phyloP scores from a whole-genome alignment of 1,284 basidiomycete species.

The Microbotryum silenes-acaulis region DNA sequence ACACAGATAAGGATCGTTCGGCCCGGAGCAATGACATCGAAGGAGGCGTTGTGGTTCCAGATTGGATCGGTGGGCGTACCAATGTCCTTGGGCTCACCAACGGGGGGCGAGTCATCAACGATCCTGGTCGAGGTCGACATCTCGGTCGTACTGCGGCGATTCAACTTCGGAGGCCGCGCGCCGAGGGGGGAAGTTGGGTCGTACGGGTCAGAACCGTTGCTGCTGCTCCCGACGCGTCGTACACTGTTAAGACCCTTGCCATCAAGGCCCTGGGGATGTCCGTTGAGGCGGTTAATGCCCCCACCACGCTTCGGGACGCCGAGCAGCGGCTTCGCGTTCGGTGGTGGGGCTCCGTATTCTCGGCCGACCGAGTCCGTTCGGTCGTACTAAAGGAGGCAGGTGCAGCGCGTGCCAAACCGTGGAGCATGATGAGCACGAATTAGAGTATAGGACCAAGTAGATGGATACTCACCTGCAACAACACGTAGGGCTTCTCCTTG shows the following conservation, averaged over 20 bases:
- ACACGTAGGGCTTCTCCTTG: constrained; percentile 24
- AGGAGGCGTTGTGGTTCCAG: constrained; percentile 42
- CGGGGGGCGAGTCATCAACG: constrained; percentile 12
- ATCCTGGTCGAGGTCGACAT: background rate
- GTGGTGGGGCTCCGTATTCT: constrained; percentile 24
- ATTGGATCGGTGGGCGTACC: constrained; percentile 35
- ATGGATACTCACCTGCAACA: constrained; percentile 14
- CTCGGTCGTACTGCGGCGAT: background rate
- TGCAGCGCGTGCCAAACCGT: background rate
- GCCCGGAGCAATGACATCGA: constrained; percentile 41
- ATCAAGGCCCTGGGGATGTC: too few relatives aligned
- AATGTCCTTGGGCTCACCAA: constrained; percentile 31
- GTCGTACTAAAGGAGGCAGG: constrained; percentile 13
- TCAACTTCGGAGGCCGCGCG: background rate
- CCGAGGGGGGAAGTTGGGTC: too few relatives aligned
- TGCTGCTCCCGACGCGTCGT: too few relatives aligned
- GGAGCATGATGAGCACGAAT: background rate
- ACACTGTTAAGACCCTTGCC: too few relatives aligned
- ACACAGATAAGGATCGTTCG: constrained; percentile 41
- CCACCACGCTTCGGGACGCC: too few relatives aligned
- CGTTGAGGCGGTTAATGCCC: too few relatives aligned
- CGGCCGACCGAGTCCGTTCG: constrained; percentile 28
- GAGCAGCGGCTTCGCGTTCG: background rate
- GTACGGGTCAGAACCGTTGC: too few relatives aligned
- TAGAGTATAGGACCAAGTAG: background rate